phyloP scores from a whole-genome alignment of 2,329 filamentous ascomycete genomes.

The Pseudopithomyces maydicus region DNA sequence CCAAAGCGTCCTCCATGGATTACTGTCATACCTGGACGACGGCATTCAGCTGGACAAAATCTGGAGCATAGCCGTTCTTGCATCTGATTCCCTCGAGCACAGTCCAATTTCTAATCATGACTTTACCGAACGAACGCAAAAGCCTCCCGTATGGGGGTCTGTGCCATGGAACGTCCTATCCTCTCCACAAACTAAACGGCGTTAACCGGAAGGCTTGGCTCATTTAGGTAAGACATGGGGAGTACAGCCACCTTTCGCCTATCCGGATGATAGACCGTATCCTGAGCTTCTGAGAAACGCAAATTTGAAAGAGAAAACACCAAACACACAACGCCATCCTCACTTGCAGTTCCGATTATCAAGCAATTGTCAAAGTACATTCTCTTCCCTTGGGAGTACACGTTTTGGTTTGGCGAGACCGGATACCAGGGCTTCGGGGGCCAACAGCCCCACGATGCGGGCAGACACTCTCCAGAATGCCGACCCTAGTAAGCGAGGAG shows the following conservation, averaged over 20 bases:
- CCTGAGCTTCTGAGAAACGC: neutral
- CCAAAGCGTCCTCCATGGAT: neutral
- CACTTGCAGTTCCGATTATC: neutral
- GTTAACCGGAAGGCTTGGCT: neutral
- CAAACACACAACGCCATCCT: neutral
- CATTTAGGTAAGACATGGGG: neutral
- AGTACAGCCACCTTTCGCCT: neutral
- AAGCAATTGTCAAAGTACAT: neutral
- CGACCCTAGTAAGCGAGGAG: constrained; percentile 1
- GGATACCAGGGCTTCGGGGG: constrained; percentile 1
- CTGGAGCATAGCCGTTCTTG: neutral
- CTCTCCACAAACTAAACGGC: neutral
- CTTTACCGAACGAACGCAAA: neutral
- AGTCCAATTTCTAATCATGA: constrained; percentile 3
- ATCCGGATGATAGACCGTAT: neutral
- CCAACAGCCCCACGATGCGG: constrained; percentile 1
- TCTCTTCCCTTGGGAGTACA: neutral
- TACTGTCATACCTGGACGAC: neutral
- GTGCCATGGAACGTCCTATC: neutral
- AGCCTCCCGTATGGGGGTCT: neutral
- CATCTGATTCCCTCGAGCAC: constrained; percentile 1
- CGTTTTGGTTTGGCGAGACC: neutral
- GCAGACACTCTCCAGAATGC: neutral
- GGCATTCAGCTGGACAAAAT: neutral
- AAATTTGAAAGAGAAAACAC: neutral